Evolutionary conservation across 305 asterid genomes (phyloP).

Genomic region (Galium porrigens): DNA sequence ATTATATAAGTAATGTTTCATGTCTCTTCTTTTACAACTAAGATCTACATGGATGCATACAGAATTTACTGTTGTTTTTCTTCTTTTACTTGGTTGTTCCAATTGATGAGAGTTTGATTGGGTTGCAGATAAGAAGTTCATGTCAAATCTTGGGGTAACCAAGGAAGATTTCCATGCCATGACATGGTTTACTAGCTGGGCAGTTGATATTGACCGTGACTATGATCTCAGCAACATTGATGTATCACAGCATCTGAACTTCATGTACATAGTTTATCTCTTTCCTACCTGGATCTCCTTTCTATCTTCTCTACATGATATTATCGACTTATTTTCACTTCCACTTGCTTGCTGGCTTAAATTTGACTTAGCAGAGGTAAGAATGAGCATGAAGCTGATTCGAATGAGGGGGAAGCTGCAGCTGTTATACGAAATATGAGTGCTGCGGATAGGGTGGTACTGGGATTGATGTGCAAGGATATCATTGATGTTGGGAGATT

Average conservation of each 20-base stretch:
- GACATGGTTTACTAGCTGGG: constrained; percentile 98
- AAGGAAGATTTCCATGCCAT: constrained; percentile 71
- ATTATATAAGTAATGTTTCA: constrained; percentile 45
- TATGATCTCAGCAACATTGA: constrained; percentile 33
- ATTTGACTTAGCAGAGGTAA: constrained; percentile 27
- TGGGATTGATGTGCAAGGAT: constrained; percentile 90
- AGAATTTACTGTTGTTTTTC: too few species aligned
- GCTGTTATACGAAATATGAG: constrained; percentile 47
- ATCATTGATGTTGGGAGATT: constrained; percentile 66
- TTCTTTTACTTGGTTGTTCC: too few species aligned
- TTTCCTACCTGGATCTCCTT: not conserved
- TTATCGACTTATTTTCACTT: too few species aligned
- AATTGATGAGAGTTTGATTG: constrained; percentile 7
- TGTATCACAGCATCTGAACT: constrained; percentile 27
- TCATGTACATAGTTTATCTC: constrained; percentile 26
- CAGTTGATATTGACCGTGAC: constrained; percentile 84
- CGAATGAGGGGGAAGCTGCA: constrained; percentile 34
- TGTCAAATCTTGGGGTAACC: constrained; percentile 46
- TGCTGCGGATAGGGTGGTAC: constrained; percentile 43
- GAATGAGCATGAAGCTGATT: too few species aligned
- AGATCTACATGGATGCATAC: too few species aligned
- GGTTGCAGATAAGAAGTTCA: constrained; percentile 50
- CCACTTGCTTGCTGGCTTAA: too few species aligned
- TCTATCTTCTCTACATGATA: not conserved
- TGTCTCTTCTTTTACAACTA: too few species aligned